A percentile compares a stretch with the other conserved stretches of the same genome.
Evolutionary conservation across 2,329 filamentous ascomycete genomes (phyloP).

Genomic region (Corinectria fuckeliana): DNA sequence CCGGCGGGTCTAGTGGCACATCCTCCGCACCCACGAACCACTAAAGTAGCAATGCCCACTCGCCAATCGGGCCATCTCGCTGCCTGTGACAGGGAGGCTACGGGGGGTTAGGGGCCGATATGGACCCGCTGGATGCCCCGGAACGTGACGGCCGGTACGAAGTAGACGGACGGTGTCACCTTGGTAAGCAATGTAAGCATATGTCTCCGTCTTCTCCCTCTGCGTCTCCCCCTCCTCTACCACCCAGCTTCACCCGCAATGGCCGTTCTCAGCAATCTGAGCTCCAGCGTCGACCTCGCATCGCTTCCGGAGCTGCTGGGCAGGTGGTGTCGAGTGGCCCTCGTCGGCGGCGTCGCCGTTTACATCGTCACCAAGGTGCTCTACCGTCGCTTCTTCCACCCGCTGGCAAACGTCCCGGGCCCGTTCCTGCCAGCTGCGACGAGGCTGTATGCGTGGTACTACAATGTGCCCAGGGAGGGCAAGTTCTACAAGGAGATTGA

Average conservation of each 20-base stretch:
- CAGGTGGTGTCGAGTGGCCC: slow-evolving; percentile 4
- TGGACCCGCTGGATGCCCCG: background rate
- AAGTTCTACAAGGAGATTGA: slow-evolving; percentile 19
- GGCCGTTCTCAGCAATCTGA: slow-evolving; percentile 3
- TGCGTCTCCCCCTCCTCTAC: background rate
- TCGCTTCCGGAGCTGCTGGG: background rate
- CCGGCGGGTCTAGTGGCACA: background rate
- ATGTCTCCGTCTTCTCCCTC: background rate
- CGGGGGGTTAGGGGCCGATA: no score
- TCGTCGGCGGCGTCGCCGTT: background rate
- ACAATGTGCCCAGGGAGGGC: slow-evolving; percentile 9
- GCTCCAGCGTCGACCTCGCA: background rate
- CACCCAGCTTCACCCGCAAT: background rate
- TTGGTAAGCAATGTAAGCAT: no score
- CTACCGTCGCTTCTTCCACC: slow-evolving; percentile 17
- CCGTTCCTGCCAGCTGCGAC: slow-evolving; percentile 16
- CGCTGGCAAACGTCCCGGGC: slow-evolving; percentile 9
- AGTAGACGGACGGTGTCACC: no score
- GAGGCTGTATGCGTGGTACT: slow-evolving; percentile 17
- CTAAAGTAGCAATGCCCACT: background rate
- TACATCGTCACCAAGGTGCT: slow-evolving; percentile 7
- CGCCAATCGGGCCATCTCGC: background rate
- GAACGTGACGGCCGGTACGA: no score
- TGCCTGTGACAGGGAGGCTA: background rate
- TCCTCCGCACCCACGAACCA: background rate